phyloP scores from a whole-genome alignment of 768 basidiomycete species.

The Floccularia luteovirens region DNA sequence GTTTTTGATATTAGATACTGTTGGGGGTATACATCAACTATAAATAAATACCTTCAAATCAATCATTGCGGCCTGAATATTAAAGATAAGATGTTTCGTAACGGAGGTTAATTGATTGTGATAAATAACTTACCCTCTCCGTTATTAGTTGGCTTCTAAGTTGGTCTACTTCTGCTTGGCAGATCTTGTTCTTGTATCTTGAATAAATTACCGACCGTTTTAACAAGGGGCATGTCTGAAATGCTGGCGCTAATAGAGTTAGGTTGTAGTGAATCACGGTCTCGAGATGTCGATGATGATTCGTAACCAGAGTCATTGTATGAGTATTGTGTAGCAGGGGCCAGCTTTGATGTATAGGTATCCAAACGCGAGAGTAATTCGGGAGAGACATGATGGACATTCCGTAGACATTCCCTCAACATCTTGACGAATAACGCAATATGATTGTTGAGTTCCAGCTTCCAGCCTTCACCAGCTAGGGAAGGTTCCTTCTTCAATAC shows the following conservation, averaged over 20 bases:
- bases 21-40: no score
- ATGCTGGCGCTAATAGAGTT: slow-evolving; percentile 37
- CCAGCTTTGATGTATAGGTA: slow-evolving; percentile 75
- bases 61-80: slow-evolving; percentile 63
- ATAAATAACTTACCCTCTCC: slow-evolving; percentile 50
- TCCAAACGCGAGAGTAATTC: slow-evolving; percentile 82
- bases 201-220: slow-evolving; percentile 64
- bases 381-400: slow-evolving; percentile 69
- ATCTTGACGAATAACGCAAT: slow-evolving; percentile 85
- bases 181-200: slow-evolving; percentile 62
- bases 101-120: background rate
- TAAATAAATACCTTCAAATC: slow-evolving; percentile 69
- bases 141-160: slow-evolving; percentile 55
- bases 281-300: slow-evolving; percentile 48
- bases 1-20: no score
- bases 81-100: background rate
- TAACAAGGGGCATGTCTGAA: slow-evolving; percentile 74
- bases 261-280: slow-evolving; percentile 42
- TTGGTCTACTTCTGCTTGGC: slow-evolving; percentile 65
- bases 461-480: slow-evolving; percentile 84
- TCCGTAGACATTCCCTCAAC: slow-evolving; percentile 71
- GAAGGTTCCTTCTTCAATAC: slow-evolving; percentile 87
- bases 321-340: slow-evolving; percentile 36
- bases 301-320: slow-evolving; percentile 64
- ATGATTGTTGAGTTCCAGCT: slow-evolving; percentile 86